Evolutionary conservation across 352 stramenopile species (phyloP).

Genomic region (Heterotrichella gracilis): DNA sequence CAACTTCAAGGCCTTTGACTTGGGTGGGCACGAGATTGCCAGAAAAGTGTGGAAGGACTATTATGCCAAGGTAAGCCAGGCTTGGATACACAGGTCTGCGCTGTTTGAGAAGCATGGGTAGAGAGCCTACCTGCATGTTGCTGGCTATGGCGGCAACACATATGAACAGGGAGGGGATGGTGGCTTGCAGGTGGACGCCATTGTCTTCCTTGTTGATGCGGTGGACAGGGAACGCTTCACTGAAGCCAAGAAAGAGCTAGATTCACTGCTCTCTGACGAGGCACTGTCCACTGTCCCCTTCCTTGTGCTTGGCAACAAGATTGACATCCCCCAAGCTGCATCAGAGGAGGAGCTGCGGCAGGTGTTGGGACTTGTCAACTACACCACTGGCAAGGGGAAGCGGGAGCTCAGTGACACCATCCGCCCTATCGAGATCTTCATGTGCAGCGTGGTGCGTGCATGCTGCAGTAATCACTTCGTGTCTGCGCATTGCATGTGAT

Average conservation of each 20-base stretch:
- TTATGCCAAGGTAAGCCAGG: slow-evolving; percentile 74
- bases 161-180: too few species aligned
- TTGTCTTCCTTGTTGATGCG: slow-evolving; percentile 97
- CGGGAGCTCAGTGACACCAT: slow-evolving; percentile 20
- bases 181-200: slow-evolving; percentile 54
- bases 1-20: slow-evolving; percentile 92
- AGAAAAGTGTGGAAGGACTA: slow-evolving; percentile 91
- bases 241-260: slow-evolving; percentile 89
- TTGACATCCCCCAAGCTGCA: slow-evolving; percentile 72
- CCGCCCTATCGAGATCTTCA: slow-evolving; percentile 89
- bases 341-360: slow-evolving; percentile 85
- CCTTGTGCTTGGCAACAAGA: slow-evolving; percentile 98
- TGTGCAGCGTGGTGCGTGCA: slow-evolving; percentile 96
- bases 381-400: slow-evolving; percentile 91
- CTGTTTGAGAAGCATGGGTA: too few species aligned
- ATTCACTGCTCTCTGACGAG: slow-evolving; percentile 70
- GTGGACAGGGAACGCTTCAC: slow-evolving; percentile 87
- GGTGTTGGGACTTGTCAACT: slow-evolving; percentile 64
- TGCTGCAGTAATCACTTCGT: too few species aligned
- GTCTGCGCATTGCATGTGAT: too few species aligned
- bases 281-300: slow-evolving; percentile 89
- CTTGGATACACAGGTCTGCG: too few species aligned
- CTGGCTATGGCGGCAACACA: too few species aligned
- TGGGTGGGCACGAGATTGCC: slow-evolving; percentile 86
- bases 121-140: too few species aligned